Evolutionary conservation across 805 yeast species (phyloP).

Genomic region (Wickerhamomyces queroliae): DNA sequence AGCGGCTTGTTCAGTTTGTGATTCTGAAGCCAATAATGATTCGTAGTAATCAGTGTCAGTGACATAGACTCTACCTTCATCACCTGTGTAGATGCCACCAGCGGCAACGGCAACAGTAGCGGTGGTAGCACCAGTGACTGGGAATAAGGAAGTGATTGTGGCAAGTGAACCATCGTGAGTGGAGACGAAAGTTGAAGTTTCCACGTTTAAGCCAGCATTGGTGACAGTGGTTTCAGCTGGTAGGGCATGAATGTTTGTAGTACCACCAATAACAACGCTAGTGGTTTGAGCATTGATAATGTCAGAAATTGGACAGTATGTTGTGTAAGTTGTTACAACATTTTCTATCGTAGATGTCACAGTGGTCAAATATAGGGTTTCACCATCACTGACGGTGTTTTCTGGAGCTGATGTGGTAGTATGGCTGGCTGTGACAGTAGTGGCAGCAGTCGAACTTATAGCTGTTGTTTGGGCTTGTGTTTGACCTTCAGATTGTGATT

Average conservation of each 20-base stretch:
- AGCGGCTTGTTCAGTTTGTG: background rate
- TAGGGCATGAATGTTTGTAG: background rate
- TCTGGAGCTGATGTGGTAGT: conserved; percentile 1
- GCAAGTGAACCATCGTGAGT: background rate
- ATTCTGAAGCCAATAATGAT: background rate
- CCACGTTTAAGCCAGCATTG: background rate
- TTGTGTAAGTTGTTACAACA: conserved; percentile 1
- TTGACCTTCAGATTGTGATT: background rate
- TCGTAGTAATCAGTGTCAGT: conserved; percentile 5
- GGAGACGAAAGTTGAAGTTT: background rate
- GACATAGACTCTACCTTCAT: conserved; percentile 1
- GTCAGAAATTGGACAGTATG: conserved; percentile 8
- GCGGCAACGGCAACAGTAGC: background rate
- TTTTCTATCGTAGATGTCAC: conserved; percentile 12
- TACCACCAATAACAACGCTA: background rate
- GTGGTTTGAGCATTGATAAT: background rate
- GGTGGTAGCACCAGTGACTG: background rate
- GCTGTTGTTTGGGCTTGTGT: background rate
- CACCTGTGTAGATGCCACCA: background rate
- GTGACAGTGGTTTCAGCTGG: background rate
- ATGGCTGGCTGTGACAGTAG: conserved; percentile 6
- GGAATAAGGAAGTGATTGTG: background rate
- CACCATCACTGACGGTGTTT: background rate
- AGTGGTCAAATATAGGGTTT: conserved; percentile 11
- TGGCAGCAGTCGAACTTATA: conserved; percentile 1